These are phyloP conservation scores for Candida dajiaensis DNA, from an alignment of 805 yeast genomes.

Conservation along the genomic window DNA sequence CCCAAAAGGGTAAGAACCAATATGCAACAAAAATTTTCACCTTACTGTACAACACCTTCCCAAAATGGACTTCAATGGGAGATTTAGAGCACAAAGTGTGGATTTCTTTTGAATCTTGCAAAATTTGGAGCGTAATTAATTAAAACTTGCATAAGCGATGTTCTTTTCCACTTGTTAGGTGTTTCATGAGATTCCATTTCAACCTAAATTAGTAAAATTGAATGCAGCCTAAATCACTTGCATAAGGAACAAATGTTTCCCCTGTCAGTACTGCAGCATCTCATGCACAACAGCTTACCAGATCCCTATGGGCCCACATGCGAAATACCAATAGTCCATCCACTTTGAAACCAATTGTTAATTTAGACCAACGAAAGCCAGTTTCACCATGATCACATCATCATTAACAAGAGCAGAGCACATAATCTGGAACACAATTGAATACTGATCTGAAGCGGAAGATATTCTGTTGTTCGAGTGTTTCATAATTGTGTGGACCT, in stretches of 20 bases:
- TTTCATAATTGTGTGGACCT: neutral
- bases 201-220: neutral
- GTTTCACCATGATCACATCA: neutral
- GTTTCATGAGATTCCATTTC: neutral
- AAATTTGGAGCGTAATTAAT: neutral
- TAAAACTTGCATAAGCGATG: neutral
- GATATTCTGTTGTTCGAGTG: neutral
- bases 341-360: too few relatives aligned
- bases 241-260: neutral
- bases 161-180: neutral
- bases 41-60: neutral
- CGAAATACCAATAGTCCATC: neutral
- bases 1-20: conserved; percentile 1
- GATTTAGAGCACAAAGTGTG: neutral
- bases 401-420: too few relatives aligned
- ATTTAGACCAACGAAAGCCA: too few relatives aligned
- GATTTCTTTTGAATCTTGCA: neutral
- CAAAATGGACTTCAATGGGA: neutral
- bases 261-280: too few relatives aligned
- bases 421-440: neutral
- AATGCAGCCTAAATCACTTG: neutral
- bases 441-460: neutral
- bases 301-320: neutral
- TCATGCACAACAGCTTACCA: too few relatives aligned
- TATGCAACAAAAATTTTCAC: conserved; percentile 1